Conservation (phyloP, 1,284 basidiomycete species). For the Ustilago lituana region DNA sequence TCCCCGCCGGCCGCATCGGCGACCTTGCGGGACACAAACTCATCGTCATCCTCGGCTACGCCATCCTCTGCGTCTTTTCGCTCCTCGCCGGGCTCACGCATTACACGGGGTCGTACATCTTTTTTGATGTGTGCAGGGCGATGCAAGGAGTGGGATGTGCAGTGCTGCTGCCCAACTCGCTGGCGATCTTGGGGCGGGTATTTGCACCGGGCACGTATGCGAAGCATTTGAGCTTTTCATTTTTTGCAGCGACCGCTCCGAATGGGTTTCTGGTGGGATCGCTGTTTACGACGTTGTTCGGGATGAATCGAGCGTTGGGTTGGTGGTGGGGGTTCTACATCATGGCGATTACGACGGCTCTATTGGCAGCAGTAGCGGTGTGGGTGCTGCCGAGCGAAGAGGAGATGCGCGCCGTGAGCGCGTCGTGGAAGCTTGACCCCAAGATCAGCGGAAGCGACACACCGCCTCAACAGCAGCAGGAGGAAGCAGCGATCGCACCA, state of each 20-base stretch:
- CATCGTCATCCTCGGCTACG: slow-evolving; percentile 47
- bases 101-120: slow-evolving; percentile 44
- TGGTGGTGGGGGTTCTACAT: slow-evolving; percentile 58
- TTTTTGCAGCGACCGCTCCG: slow-evolving; percentile 54
- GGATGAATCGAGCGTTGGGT: slow-evolving; percentile 14
- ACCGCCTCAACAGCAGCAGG: slow-evolving; percentile 1
- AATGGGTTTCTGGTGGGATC: slow-evolving; percentile 56
- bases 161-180: slow-evolving; percentile 48
- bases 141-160: slow-evolving; percentile 54
- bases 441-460: background rate
- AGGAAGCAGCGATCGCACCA: background rate
- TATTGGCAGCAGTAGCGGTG: slow-evolving; percentile 25
- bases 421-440: slow-evolving; percentile 17
- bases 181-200: slow-evolving; percentile 51
- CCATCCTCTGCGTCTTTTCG: slow-evolving; percentile 33
- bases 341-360: slow-evolving; percentile 30
- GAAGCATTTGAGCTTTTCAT: slow-evolving; percentile 46
- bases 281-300: slow-evolving; percentile 37
- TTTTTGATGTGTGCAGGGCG: slow-evolving; percentile 56
- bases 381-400: slow-evolving; percentile 43
- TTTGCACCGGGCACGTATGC: slow-evolving; percentile 37
- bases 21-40: slow-evolving; percentile 52
- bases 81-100: slow-evolving; percentile 46
- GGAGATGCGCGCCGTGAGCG: slow-evolving; percentile 33
- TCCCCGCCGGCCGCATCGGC: slow-evolving; percentile 53